Conservation (phyloP, 1,284 basidiomycete species). For the Trametes polyzona region DNA sequence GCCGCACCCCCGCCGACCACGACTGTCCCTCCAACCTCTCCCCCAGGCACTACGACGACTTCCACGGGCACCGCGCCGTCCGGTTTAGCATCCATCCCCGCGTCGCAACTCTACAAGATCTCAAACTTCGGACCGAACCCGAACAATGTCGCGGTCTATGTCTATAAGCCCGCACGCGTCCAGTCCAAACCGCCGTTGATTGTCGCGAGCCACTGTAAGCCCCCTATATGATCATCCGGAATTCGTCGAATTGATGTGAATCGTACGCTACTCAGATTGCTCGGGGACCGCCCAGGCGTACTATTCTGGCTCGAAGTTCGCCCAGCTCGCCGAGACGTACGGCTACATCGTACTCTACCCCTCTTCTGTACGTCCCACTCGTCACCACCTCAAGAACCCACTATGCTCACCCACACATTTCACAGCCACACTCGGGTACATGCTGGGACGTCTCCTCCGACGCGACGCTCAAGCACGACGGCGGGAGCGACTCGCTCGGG, state of each 20-base stretch:
- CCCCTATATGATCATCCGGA: not conserved
- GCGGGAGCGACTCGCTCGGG: constrained; percentile 55
- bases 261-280: constrained; percentile 10
- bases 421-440: constrained; percentile 46
- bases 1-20: constrained; percentile 15
- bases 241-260: not conserved
- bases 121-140: constrained; percentile 52
- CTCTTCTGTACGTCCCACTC: constrained; percentile 50
- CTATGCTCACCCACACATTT: not conserved
- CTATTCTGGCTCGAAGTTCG: constrained; percentile 11
- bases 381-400: constrained; percentile 34
- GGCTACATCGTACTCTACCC: constrained; percentile 47
- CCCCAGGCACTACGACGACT: constrained; percentile 1
- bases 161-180: constrained; percentile 51
- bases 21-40: not conserved
- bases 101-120: constrained; percentile 28
- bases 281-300: constrained; percentile 11
- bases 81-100: constrained; percentile 16
- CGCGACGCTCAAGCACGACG: constrained; percentile 56
- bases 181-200: constrained; percentile 37
- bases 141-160: constrained; percentile 51
- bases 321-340: constrained; percentile 11
- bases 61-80: constrained; percentile 3
- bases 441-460: constrained; percentile 60
- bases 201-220: constrained; percentile 12